A percentile compares a stretch with the other conserved stretches of the same genome.
Evolutionary conservation across 805 yeast genomes (phyloP).

Genomic region (Limtongia smithiae): DNA sequence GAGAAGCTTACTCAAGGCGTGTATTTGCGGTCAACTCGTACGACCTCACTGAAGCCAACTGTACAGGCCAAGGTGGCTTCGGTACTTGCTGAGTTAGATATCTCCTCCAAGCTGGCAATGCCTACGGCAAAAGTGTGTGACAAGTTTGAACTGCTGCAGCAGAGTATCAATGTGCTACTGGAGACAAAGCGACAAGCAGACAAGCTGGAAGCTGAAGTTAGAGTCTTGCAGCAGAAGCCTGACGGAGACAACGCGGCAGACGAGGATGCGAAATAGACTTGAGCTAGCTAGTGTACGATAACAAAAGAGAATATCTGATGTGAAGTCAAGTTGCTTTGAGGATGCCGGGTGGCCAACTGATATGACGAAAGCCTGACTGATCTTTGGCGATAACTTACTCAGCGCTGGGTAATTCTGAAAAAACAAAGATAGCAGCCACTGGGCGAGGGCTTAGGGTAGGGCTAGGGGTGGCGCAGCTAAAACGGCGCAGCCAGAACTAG

Average conservation of each 20-base stretch:
- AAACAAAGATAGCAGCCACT: too few relatives aligned
- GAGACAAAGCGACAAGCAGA: conserved; percentile 86
- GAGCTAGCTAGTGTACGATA: background rate
- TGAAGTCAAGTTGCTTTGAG: too few relatives aligned
- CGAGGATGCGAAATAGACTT: background rate
- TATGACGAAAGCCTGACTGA: too few relatives aligned
- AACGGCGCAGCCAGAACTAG: too few relatives aligned
- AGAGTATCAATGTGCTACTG: conserved; percentile 63
- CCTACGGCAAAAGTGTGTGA: conserved; percentile 76
- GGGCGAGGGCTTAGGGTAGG: too few relatives aligned
- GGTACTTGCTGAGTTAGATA: conserved; percentile 69
- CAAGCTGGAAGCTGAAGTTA: conserved; percentile 75
- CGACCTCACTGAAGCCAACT: conserved; percentile 75
- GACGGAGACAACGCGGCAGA: conserved; percentile 1
- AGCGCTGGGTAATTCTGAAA: too few relatives aligned
- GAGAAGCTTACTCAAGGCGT: conserved; percentile 64
- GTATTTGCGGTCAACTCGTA: conserved; percentile 70
- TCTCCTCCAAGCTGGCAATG: conserved; percentile 75
- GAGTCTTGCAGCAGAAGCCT: conserved; percentile 36
- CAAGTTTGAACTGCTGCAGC: conserved; percentile 70
- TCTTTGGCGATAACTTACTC: too few relatives aligned
- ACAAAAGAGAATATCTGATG: background rate
- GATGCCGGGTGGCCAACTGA: too few relatives aligned
- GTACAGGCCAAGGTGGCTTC: conserved; percentile 59
- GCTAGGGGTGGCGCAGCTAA: too few relatives aligned